Percentiles rank a stretch among this genome's conserved stretches.
These are phyloP conservation scores for Cutaneotrichosporon daszewskae DNA, from an alignment of 1,284 basidiomycete species.

Conservation along the genomic window DNA sequence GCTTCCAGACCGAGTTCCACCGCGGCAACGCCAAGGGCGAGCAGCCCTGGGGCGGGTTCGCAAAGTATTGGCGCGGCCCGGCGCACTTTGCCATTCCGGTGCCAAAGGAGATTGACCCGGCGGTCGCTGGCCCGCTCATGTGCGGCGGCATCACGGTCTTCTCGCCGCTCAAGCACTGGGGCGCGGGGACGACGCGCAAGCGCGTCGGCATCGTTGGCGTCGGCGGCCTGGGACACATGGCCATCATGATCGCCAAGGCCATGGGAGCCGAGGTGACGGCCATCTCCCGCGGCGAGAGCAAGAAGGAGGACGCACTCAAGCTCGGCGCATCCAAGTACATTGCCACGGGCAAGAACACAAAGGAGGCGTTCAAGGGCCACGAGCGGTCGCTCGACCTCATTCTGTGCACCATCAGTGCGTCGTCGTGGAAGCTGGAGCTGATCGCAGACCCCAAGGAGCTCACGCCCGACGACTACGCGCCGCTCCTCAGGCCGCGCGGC, in stretches of 20 bases:
- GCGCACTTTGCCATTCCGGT: slow-evolving; percentile 61
- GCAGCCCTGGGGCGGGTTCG: slow-evolving; percentile 48
- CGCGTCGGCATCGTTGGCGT: slow-evolving; percentile 52
- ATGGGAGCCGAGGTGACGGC: slow-evolving; percentile 58
- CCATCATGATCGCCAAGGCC: slow-evolving; percentile 49
- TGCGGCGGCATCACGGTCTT: slow-evolving; percentile 49
- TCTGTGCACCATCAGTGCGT: slow-evolving; percentile 45
- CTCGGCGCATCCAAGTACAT: slow-evolving; percentile 49
- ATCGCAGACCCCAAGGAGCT: slow-evolving; percentile 5
- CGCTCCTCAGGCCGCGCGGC: slow-evolving; percentile 43
- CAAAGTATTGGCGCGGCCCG: slow-evolving; percentile 43
- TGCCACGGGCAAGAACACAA: slow-evolving; percentile 29
- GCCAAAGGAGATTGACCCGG: slow-evolving; percentile 55
- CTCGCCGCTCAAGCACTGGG: slow-evolving; percentile 49
- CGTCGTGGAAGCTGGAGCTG: neutral
- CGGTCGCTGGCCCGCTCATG: slow-evolving; percentile 51
- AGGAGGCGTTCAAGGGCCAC: slow-evolving; percentile 31
- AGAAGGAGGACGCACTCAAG: slow-evolving; percentile 51
- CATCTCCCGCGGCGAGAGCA: slow-evolving; percentile 51
- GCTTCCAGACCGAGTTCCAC: neutral
- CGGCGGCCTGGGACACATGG: slow-evolving; percentile 48
- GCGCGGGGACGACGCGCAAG: slow-evolving; percentile 50
- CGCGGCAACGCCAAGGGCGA: slow-evolving; percentile 22
- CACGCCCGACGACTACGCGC: slow-evolving; percentile 39
- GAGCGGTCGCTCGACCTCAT: slow-evolving; percentile 47